Evolutionary conservation across 2,329 filamentous ascomycete species (phyloP).

Genomic region (Sclerotinia spermophila): DNA sequence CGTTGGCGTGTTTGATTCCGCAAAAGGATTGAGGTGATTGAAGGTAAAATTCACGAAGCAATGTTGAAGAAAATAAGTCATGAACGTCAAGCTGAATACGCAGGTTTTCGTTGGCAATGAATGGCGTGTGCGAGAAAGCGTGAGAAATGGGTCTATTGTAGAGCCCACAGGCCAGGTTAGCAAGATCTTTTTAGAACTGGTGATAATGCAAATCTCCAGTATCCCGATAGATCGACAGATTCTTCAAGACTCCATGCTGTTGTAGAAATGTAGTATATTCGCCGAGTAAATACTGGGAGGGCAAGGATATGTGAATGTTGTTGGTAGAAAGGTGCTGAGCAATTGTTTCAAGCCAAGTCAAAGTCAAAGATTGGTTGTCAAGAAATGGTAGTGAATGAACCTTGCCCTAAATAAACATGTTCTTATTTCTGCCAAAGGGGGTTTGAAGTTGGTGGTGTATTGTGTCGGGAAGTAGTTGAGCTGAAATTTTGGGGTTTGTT

Average conservation of each 20-base stretch:
- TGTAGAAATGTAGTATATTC: conserved; percentile 20
- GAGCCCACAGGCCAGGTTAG: conserved; percentile 29
- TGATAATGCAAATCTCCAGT: conserved; percentile 30
- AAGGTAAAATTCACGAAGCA: background rate
- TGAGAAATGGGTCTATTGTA: conserved; percentile 30
- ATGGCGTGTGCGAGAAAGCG: conserved; percentile 20
- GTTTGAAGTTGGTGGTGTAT: background rate
- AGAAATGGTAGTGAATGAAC: conserved; percentile 2
- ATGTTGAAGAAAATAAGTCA: background rate
- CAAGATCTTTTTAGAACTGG: conserved; percentile 21
- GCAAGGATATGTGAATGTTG: conserved; percentile 13
- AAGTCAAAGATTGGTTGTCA: background rate
- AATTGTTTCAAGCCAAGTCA: background rate
- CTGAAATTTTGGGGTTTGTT: background rate
- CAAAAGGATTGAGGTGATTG: conserved; percentile 5
- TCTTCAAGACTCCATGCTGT: conserved; percentile 21
- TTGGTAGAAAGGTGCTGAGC: conserved; percentile 1
- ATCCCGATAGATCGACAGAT: conserved; percentile 22
- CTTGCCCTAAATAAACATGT: background rate
- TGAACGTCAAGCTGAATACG: conserved; percentile 12
- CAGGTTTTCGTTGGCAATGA: conserved; percentile 6
- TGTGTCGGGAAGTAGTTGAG: background rate
- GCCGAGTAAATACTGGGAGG: conserved; percentile 24
- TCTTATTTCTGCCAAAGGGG: background rate
- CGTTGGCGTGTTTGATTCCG: conserved; percentile 3